A percentile compares a stretch with the other conserved stretches of the same genome.
Conservation (phyloP, 768 basidiomycete species). For the Saitozyma podzolica region DNA sequence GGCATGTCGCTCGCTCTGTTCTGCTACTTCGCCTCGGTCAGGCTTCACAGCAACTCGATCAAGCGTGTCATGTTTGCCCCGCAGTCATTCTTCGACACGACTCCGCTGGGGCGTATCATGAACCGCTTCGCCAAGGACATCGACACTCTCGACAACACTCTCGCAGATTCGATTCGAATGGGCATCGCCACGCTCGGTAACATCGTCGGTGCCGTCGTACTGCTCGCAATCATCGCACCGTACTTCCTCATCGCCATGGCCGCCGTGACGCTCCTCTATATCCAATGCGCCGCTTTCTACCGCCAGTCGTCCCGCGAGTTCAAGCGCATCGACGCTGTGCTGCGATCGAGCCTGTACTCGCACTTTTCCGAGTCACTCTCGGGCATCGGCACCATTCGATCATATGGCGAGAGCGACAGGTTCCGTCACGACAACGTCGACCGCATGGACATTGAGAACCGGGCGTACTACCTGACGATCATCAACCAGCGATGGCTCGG, state of each 20-base stretch:
- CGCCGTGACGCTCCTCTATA: slow-evolving; percentile 64
- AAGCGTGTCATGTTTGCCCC: slow-evolving; percentile 67
- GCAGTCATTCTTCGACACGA: slow-evolving; percentile 83
- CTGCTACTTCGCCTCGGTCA: slow-evolving; percentile 74
- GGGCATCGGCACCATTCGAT: slow-evolving; percentile 82
- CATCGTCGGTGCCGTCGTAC: slow-evolving; percentile 73
- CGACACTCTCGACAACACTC: slow-evolving; percentile 51
- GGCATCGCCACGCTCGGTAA: slow-evolving; percentile 63
- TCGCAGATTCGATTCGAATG: slow-evolving; percentile 50
- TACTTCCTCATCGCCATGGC: slow-evolving; percentile 80
- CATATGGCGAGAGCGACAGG: slow-evolving; percentile 75
- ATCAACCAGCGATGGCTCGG: slow-evolving; percentile 83
- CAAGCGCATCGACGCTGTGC: slow-evolving; percentile 73
- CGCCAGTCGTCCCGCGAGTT: slow-evolving; percentile 81
- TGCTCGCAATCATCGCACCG: slow-evolving; percentile 67
- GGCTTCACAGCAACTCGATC: slow-evolving; percentile 58
- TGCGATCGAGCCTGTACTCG: slow-evolving; percentile 81
- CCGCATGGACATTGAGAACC: slow-evolving; percentile 79
- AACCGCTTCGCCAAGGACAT: slow-evolving; percentile 52
- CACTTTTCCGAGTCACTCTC: slow-evolving; percentile 90
- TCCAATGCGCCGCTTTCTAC: slow-evolving; percentile 76
- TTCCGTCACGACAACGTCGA: slow-evolving; percentile 74
- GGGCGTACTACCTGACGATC: slow-evolving; percentile 81
- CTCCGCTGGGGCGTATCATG: slow-evolving; percentile 54
- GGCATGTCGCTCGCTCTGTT: slow-evolving; percentile 63